Evolutionary conservation across 495 filamentous ascomycete species (phyloP).

Genomic region (Emericellopsis terricola): DNA sequence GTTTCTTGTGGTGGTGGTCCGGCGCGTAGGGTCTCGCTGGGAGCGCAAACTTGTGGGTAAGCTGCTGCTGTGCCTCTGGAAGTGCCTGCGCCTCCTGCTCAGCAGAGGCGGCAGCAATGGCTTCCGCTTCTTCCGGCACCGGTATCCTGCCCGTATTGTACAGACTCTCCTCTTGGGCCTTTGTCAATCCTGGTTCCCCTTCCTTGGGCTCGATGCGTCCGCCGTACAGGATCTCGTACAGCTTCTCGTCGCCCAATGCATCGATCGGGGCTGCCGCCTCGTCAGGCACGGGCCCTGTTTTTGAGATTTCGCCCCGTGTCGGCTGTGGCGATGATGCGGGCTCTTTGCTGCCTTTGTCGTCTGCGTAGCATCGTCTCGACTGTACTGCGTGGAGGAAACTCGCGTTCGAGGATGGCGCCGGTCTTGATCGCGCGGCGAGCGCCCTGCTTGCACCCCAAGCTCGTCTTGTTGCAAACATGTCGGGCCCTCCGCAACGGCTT

Average conservation of each 20-base stretch:
- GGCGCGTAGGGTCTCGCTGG: slow-evolving; percentile 46
- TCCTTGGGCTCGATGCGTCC: not conserved
- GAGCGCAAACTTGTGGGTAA: slow-evolving; percentile 49
- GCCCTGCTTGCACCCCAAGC: slow-evolving; percentile 23
- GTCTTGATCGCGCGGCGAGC: slow-evolving; percentile 24
- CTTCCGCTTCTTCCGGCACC: slow-evolving; percentile 1
- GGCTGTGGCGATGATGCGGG: not conserved
- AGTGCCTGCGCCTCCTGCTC: slow-evolving; percentile 9
- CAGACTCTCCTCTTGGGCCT: slow-evolving; percentile 5
- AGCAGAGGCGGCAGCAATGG: slow-evolving; percentile 3
- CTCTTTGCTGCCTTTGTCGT: slow-evolving; percentile 6
- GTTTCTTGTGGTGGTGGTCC: slow-evolving; percentile 44
- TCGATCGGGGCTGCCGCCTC: not conserved
- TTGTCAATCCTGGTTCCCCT: slow-evolving; percentile 2
- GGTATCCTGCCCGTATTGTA: slow-evolving; percentile 4
- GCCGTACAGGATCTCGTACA: slow-evolving; percentile 2
- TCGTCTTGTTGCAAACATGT: slow-evolving; percentile 33
- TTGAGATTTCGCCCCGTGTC: not conserved
- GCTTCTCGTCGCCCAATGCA: not conserved
- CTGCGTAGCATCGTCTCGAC: slow-evolving; percentile 2
- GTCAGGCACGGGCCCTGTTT: too few relatives aligned
- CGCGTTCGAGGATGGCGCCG: slow-evolving; percentile 6
- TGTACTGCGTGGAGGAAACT: not conserved
- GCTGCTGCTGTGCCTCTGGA: slow-evolving; percentile 5
- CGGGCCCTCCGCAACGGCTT: too few relatives aligned